Base-by-base conservation (phyloP, 2,329 filamentous ascomycete genomes). In the Aspergillus sp. region DNA sequence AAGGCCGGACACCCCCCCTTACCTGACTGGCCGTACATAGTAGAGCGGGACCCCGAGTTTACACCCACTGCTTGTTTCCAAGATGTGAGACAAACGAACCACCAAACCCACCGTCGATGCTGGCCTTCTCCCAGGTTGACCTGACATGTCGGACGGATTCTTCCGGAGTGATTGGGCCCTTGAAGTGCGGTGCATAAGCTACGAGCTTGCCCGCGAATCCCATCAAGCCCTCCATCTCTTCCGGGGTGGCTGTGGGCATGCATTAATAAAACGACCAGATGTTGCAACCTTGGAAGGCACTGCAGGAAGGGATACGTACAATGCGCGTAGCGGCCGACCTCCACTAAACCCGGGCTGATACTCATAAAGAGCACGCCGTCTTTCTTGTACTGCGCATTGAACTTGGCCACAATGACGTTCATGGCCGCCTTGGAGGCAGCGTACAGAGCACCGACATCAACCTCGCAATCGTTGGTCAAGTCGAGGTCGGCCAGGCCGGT, bases 361-460 rank as follows among this genome's bases (percentile, higher is more conserved):
- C 54, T 56, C 37, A 78, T 39, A 48, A 75, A 71, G 1, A 74
- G 45, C 0, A 78, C 58, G 0, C 68, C 71, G 0, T 75, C 57
- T 19, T 63, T 55, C 29, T 55, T 58, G 39, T 71, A 70, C 41
- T 69, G 53, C 1, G 63, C 65, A 34, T 57, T 64, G 47, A 64
- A 76, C 51, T 78, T 78, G 39, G 68, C 67, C 1, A 72, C 52
- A 1, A 64, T 57, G 11, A 68, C 50, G 42, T 78, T 78, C 26
- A 70, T 12, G 0, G 67, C 75, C 0, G 63, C 71, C 47, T 75
- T 74, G 48, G 58, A 67, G 14, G 62, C 58, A 1, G 66, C 40
- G 40, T 78, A 78, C 0, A 63, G 46, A 0, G 55, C 39, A 1
- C 43, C 39, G 1, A 51, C 31, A 0, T 57, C 48, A 26, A 74